A percentile compares a stretch with the other conserved stretches of the same genome.
Conservation (phyloP, 148 eudicot species). For the Chenopodium suecicum region DNA sequence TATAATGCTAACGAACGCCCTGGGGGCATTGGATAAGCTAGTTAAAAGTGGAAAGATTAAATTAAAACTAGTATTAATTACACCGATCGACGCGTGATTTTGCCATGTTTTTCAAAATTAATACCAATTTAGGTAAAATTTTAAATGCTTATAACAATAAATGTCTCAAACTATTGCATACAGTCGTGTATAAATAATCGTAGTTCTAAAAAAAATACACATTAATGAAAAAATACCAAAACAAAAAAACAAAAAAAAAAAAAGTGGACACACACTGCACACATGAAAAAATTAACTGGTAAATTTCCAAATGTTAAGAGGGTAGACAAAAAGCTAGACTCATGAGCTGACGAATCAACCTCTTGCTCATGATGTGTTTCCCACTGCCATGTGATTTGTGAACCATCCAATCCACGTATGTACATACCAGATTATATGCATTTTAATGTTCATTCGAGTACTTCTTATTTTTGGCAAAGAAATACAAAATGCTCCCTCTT, state of each 20-base stretch:
- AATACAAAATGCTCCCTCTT: too few relatives aligned
- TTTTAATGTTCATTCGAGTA: too few relatives aligned
- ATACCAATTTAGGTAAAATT: too few relatives aligned
- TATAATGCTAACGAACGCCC: too few relatives aligned
- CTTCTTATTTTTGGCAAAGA: not conserved
- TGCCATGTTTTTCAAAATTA: too few relatives aligned
- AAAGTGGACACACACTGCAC: not conserved
- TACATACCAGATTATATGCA: not conserved
- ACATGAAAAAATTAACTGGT: not conserved
- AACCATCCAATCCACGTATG: constrained; percentile 35
- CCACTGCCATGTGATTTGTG: constrained; percentile 34
- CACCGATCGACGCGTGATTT: too few relatives aligned
- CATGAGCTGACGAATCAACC: constrained; percentile 29
- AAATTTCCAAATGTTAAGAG: not conserved
- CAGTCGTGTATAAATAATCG: not conserved
- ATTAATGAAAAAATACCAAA: not conserved
- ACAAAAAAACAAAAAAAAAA: too few relatives aligned
- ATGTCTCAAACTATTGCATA: not conserved
- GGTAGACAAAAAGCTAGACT: constrained; percentile 17
- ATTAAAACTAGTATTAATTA: too few relatives aligned
- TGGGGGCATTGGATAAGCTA: too few relatives aligned
- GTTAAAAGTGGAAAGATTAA: too few relatives aligned
- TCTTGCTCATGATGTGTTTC: constrained; percentile 31
- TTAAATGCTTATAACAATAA: too few relatives aligned
- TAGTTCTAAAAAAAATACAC: not conserved